A percentile compares a stretch with the other conserved stretches of the same genome.
These are phyloP conservation scores for Rubroshorea leprosula DNA, from an alignment of 345 rosid genomes.

Conservation along the genomic window DNA sequence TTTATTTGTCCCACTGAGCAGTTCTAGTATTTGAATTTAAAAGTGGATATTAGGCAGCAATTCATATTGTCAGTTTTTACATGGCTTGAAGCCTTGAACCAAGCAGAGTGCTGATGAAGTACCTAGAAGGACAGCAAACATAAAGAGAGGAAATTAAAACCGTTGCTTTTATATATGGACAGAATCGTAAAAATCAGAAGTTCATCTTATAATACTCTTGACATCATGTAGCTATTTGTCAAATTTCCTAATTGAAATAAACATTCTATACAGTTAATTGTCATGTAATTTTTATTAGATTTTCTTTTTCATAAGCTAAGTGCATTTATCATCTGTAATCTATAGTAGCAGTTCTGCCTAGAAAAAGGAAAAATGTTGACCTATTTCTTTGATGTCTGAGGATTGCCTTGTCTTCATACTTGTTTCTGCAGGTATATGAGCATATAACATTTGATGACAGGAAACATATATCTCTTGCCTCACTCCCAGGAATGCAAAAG, in stretches of 20 bases:
- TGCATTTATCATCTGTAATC: neutral
- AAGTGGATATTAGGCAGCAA: too few species aligned
- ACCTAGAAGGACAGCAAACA: too few species aligned
- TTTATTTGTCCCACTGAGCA: too few species aligned
- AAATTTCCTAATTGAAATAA: neutral
- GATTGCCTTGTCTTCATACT: neutral
- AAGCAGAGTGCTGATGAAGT: too few species aligned
- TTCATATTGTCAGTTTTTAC: too few species aligned
- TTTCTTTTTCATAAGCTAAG: neutral
- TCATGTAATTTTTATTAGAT: neutral
- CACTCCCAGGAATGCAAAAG: conserved; percentile 53
- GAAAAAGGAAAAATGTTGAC: neutral
- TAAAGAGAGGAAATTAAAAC: too few species aligned
- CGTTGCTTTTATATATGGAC: too few species aligned
- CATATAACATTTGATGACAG: conserved; percentile 38
- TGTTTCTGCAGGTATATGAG: conserved; percentile 39
- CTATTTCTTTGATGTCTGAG: conserved; percentile 6
- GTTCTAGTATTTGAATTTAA: too few species aligned
- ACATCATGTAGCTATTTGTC: neutral
- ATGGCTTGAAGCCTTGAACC: too few species aligned
- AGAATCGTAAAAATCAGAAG: too few species aligned
- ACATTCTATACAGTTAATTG: neutral
- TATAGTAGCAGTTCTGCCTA: neutral
- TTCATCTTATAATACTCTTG: neutral
- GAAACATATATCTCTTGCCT: conserved; percentile 42